Evolutionary conservation across 306 rosid species (phyloP).

Genomic region (Cajanus cajan): DNA sequence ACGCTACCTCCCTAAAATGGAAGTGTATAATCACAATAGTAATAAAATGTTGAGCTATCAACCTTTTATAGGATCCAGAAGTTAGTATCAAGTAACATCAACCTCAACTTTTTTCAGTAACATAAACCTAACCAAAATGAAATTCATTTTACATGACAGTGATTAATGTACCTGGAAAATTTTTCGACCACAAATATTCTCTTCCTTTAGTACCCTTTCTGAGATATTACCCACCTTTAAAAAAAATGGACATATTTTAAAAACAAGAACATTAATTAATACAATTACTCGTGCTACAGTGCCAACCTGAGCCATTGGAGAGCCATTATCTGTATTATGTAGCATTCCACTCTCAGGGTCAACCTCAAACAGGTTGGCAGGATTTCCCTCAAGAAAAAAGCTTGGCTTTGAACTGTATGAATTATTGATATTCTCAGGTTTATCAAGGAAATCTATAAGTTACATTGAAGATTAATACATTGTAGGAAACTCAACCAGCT

Average conservation of each 20-base stretch:
- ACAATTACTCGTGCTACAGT: background rate
- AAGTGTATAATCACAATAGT: background rate
- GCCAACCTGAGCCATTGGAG: slow-evolving; percentile 70
- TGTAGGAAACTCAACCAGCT: background rate
- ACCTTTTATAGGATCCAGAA: background rate
- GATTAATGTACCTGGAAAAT: slow-evolving; percentile 64
- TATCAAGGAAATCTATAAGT: background rate
- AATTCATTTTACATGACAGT: background rate
- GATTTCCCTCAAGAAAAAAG: slow-evolving; percentile 73
- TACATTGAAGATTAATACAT: slow-evolving; percentile 1
- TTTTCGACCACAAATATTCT: slow-evolving; percentile 32
- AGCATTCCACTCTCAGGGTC: slow-evolving; percentile 75
- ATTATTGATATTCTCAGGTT: background rate
- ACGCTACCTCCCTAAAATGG: slow-evolving; percentile 75
- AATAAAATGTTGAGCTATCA: background rate
- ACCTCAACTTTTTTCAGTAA: background rate
- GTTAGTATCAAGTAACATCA: background rate
- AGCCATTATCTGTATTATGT: slow-evolving; percentile 80
- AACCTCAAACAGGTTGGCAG: slow-evolving; percentile 69
- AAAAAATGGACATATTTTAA: background rate
- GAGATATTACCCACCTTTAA: slow-evolving; percentile 62
- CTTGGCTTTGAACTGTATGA: slow-evolving; percentile 71
- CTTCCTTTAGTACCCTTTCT: slow-evolving; percentile 30
- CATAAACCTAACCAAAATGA: background rate
- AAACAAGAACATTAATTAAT: background rate